Evolutionary conservation across 2,329 filamentous ascomycete genomes (phyloP).

Genomic region (Ophiobolus disseminans): DNA sequence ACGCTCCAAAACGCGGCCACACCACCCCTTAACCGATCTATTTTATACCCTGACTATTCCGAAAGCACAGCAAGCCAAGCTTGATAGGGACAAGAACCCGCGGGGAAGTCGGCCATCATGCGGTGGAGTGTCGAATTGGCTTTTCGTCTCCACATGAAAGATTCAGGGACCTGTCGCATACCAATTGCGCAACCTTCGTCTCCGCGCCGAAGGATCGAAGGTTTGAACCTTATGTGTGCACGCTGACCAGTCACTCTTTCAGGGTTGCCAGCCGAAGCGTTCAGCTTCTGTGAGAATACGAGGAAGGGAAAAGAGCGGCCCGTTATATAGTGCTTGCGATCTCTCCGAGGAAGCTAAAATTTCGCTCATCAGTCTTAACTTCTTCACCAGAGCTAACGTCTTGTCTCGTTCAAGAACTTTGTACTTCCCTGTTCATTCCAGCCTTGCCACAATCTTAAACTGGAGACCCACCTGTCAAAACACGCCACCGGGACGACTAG

Average conservation of each 20-base stretch:
- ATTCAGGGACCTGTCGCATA: neutral
- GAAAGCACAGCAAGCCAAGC: neutral
- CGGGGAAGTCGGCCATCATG: slow-evolving; percentile 10
- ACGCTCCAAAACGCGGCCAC: slow-evolving; percentile 3
- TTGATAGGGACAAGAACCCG: neutral
- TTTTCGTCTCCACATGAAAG: slow-evolving; percentile 1
- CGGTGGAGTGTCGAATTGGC: slow-evolving; percentile 5
- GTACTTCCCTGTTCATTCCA: no score
- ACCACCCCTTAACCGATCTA: neutral
- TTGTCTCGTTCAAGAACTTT: no score
- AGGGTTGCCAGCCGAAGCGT: neutral
- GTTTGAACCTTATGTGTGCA: slow-evolving; percentile 8
- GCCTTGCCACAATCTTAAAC: no score
- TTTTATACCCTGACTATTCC: slow-evolving; percentile 2
- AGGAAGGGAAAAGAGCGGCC: neutral
- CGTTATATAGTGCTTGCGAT: neutral
- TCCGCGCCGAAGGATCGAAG: slow-evolving; percentile 13
- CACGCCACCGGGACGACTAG: neutral
- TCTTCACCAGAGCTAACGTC: no score
- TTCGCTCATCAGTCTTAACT: neutral
- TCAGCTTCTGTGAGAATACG: neutral
- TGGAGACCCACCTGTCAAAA: neutral
- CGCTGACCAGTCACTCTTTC: neutral
- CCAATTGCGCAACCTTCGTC: slow-evolving; percentile 19
- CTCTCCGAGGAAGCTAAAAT: neutral